Evolutionary conservation across 2,329 filamentous ascomycete species (phyloP).

Genomic region (Nigrograna mackinnonii): DNA sequence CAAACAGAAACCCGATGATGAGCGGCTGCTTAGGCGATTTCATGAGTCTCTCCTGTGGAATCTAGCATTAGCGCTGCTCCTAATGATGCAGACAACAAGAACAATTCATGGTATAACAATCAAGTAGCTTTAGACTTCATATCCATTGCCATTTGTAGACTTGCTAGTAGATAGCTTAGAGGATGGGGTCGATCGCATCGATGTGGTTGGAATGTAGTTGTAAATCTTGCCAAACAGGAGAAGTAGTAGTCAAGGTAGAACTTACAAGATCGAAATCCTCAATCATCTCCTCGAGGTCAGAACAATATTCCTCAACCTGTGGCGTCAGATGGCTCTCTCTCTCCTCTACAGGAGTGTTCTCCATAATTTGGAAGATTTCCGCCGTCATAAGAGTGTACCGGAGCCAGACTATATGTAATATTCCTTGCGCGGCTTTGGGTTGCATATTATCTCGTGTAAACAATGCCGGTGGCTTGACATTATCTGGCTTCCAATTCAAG

Average conservation of each 20-base stretch:
- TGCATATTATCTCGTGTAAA: slow-evolving; percentile 20
- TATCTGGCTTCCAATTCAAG: slow-evolving; percentile 18
- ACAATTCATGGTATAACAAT: no score
- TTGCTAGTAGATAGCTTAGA: no score
- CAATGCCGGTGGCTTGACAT: slow-evolving; percentile 22
- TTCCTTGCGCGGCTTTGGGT: slow-evolving; percentile 16
- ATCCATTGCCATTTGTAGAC: no score
- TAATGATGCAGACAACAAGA: no score
- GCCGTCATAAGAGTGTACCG: slow-evolving; percentile 22
- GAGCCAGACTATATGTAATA: slow-evolving; percentile 20
- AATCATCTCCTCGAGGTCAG: slow-evolving; percentile 19
- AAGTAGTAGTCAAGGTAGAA: neutral
- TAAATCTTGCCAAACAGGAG: neutral
- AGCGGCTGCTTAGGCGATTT: neutral
- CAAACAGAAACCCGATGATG: slow-evolving; percentile 14
- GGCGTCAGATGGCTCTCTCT: slow-evolving; percentile 4
- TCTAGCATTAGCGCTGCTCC: neutral
- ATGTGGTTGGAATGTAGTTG: neutral
- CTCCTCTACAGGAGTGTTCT: slow-evolving; percentile 6
- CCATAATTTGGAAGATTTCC: slow-evolving; percentile 21
- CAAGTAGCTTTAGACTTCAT: no score
- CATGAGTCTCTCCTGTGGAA: neutral
- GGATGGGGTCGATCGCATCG: no score
- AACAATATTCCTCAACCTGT: slow-evolving; percentile 21
- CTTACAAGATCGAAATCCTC: slow-evolving; percentile 23